Base-by-base conservation (phyloP, 768 basidiomycete genomes). In the Boletus reticuloceps region DNA sequence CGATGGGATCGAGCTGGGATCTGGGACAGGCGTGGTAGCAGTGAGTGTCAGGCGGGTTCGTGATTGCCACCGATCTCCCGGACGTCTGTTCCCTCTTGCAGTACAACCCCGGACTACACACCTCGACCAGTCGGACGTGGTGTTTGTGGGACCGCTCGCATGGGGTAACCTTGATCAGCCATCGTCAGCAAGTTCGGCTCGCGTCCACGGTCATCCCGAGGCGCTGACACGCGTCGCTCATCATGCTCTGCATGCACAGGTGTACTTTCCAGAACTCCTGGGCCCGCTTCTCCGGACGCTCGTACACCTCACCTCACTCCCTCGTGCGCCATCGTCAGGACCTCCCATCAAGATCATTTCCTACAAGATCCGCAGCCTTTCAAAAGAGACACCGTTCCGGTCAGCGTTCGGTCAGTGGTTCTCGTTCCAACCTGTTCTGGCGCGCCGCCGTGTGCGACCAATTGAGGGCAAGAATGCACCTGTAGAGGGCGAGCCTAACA, bases 341-440 rank as follows among this genome's bases (percentile, higher is more conserved):
- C n/a, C 54, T 39, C 50, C 52, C 36, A 55, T 65, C 6, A 72
- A 74, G 36, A 64, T 93, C 45, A 82, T 93, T 34, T 87, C 90
- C 0, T 94, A 91, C 76, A 89, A 85, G 69, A 74, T 89, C 17
- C 83, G 91, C 25, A 90, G 85, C 57, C 75, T 90, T 31, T 55
- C 79, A 1, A 89, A 88, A 60, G 91, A 93, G 66, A 75, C 81
- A 0, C 74, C 82, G 0, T 94, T 93, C 69, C n/a, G n/a, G n/a
- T n/a, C n/a, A n/a, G n/a, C n/a, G n/a, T n/a, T n/a, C 93, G 91
- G 90, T 19, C 69, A 88, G 19, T 92, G 88, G 88, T 91, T 89
- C 69, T 62, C 75, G 20, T 91, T 83, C 56, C 64, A 70, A 41
- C 87, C 84, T 5, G 22, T 87, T 6, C 71, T 85, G 16, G 65